phyloP scores from a whole-genome alignment of 2,329 filamentous ascomycete species.

The Alternaria arbusti region DNA sequence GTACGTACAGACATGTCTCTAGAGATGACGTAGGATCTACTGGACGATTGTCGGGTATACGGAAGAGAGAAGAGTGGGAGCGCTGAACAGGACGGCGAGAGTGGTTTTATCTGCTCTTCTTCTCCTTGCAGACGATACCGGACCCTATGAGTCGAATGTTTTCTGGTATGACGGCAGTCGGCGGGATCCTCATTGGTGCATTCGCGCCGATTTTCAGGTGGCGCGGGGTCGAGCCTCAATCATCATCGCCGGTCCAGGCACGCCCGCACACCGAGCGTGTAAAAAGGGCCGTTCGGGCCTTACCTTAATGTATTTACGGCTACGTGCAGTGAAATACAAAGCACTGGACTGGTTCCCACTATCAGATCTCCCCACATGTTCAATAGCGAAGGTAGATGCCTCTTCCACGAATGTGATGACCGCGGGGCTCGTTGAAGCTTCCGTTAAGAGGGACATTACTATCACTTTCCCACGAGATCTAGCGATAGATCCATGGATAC shows the following conservation, averaged over 20 bases:
- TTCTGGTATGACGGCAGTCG: constrained; percentile 27
- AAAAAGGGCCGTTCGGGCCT: neutral
- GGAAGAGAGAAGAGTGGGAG: neutral
- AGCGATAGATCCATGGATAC: neutral
- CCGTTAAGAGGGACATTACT: neutral
- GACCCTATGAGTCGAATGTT: constrained; percentile 38
- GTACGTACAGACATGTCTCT: constrained; percentile 37
- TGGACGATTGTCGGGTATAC: neutral
- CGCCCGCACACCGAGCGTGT: neutral
- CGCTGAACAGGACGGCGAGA: neutral
- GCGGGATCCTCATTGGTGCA: constrained; percentile 34
- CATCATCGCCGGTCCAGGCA: constrained; percentile 8
- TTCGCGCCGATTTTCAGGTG: constrained; percentile 12
- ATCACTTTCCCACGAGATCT: neutral
- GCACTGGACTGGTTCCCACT: neutral
- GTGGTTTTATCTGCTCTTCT: constrained; percentile 6
- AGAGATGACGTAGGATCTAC: neutral
- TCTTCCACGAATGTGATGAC: neutral
- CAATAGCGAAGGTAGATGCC: neutral
- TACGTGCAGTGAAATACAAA: neutral
- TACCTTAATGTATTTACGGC: neutral
- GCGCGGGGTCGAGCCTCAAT: constrained; percentile 8
- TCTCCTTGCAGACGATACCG: constrained; percentile 18
- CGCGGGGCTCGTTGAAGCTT: neutral
- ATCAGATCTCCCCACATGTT: neutral